These are phyloP conservation scores for Deinandra increscens DNA, from an alignment of 129 eudicot genomes.

Conservation along the genomic window DNA sequence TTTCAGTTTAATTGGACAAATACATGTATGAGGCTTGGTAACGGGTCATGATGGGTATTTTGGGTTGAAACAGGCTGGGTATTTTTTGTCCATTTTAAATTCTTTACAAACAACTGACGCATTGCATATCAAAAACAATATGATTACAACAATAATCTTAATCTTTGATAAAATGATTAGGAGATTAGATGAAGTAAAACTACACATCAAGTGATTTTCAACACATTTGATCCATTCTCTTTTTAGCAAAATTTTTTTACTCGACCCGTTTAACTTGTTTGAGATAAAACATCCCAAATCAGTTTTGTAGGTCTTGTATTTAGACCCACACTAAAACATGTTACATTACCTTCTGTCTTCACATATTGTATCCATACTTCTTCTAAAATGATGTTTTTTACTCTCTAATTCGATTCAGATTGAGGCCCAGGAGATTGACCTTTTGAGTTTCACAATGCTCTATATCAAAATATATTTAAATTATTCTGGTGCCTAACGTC, in stretches of 20 bases:
- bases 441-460: neutral
- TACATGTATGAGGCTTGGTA: neutral
- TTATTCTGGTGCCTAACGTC: neutral
- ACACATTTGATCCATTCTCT: neutral
- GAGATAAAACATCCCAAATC: neutral
- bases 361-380: neutral
- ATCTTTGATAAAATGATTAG: neutral
- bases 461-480: neutral
- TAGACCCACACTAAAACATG: neutral
- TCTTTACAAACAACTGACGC: neutral
- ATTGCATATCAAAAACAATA: neutral
- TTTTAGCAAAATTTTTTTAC: neutral
- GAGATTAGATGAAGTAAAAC: neutral
- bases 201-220: neutral
- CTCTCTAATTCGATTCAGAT: neutral
- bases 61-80: neutral
- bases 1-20: slow-evolving; percentile 3
- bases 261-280: neutral
- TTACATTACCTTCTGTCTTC: neutral
- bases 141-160: neutral
- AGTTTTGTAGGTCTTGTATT: neutral
- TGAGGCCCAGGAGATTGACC: neutral
- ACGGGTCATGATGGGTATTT: neutral
- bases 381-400: neutral
- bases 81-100: neutral